Base-by-base conservation (phyloP, 371 early-diverging fungal species). In the Apophysomyces ossiformis region DNA sequence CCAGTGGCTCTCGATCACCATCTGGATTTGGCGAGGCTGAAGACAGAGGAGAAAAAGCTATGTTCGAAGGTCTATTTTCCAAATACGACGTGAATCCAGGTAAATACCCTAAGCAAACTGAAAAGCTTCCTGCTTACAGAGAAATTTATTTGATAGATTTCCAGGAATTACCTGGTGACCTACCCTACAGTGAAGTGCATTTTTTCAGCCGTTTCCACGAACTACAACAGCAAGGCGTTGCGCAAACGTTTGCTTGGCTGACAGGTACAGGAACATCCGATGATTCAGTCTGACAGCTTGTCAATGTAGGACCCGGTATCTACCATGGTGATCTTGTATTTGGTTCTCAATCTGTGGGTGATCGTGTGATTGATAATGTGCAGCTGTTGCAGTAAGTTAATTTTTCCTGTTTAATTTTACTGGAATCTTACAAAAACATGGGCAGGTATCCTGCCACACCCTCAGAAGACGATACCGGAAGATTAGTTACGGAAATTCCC, bases 281-380 rank as follows among this genome's bases (percentile, higher is more conserved):
- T 44, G 43, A 32, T 21, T 1, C n/a, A 60, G 8, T 32, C 12
- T 7, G 13, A 26, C 18, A 37, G 37, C 47, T 21, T 26, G 36
- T 43, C 16, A 35, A n/a, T 37, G 54, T n/a, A 75, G 91, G 83
- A 6, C 85, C 92, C 41, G 97, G 97, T 57, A 86, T 96, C 7
- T 96, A 91, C 72, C 89, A 87, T 68, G 95, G 96, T 43, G 84
- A 87, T 39, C 79, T 96, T 5, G 87, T 87, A 1, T 92, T 91
- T 79, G 90, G 92, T 0, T 87, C 89, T 1, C 91, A 93, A 68
- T 82, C 85, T 50, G 65, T 83, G 13, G 91, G 93, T 5, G 95
- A 93, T 63, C 90, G 90, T 62, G 89, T 95, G 4, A 85, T 94
- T 16, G 90, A 90, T 43, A 89, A 88, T 59, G 89, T 94, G 0